A percentile compares a stretch with the other conserved stretches of the same genome.
Evolutionary conservation across 345 rosid genomes (phyloP).

Genomic region (Eucalyptus coolabah): DNA sequence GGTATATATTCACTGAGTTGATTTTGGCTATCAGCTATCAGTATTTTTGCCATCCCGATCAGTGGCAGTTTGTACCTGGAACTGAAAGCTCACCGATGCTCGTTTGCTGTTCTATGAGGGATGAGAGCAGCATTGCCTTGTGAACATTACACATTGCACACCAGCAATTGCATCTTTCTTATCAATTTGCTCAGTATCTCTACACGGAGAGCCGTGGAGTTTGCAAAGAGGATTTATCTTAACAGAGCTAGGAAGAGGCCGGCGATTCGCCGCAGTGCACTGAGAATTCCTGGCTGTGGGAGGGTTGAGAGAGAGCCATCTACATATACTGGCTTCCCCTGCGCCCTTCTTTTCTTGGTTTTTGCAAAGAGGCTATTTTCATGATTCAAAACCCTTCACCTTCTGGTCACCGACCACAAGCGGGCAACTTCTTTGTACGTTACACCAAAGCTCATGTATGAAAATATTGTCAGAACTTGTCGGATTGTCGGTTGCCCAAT

Average conservation of each 20-base stretch:
- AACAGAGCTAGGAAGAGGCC: background rate
- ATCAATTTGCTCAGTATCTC: background rate
- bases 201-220: background rate
- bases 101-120: background rate
- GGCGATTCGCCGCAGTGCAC: background rate
- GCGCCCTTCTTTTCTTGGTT: background rate
- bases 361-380: background rate
- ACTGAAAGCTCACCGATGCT: background rate
- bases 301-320: background rate
- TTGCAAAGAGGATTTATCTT: background rate
- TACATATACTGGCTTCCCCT: background rate
- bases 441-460: background rate
- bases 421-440: background rate
- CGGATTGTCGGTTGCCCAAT: background rate
- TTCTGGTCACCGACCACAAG: background rate
- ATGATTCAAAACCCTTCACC: background rate
- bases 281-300: background rate
- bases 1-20: background rate
- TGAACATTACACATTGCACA: background rate
- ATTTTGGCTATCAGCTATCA: background rate
- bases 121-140: background rate
- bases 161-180: background rate
- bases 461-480: background rate
- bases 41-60: background rate
- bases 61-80: background rate